These are phyloP conservation scores for Yamadazyma buinensis DNA, from an alignment of 1,139 yeast genomes.

Conservation along the genomic window DNA sequence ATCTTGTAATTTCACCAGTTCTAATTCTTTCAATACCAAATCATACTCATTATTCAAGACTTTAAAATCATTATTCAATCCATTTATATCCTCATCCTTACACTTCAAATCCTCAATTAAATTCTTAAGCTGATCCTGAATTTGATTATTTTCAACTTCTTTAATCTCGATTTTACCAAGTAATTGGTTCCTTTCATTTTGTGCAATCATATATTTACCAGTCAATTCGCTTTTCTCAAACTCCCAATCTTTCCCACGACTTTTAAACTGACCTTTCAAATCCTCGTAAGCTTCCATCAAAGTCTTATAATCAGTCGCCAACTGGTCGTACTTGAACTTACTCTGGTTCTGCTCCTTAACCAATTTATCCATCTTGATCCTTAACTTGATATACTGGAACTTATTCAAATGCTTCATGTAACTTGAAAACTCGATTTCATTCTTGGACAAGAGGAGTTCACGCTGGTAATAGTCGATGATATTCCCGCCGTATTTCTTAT, in stretches of 20 bases:
- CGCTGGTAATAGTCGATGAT: constrained; percentile 48
- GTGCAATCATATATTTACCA: constrained; percentile 1
- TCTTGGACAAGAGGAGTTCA: constrained; percentile 53
- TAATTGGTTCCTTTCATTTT: constrained; percentile 2
- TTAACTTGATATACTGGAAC: constrained; percentile 39
- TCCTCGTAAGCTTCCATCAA: constrained; percentile 19
- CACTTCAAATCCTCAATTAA: constrained; percentile 13
- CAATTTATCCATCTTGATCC: constrained; percentile 23
- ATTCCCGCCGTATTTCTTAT: constrained; percentile 16
- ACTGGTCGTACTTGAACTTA: constrained; percentile 10
- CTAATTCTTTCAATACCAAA: constrained; percentile 5
- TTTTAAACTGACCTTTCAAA: constrained; percentile 14
- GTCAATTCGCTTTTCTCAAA: constrained; percentile 14
- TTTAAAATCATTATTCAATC: constrained; percentile 14
- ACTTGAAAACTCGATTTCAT: constrained; percentile 61
- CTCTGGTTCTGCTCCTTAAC: constrained; percentile 10
- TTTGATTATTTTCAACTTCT: neutral
- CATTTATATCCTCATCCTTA: constrained; percentile 24
- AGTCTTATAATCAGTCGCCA: constrained; percentile 5
- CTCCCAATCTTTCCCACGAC: neutral
- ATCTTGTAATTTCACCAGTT: neutral
- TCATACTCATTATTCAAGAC: constrained; percentile 11
- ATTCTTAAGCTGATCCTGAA: neutral
- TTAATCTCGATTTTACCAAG: neutral
- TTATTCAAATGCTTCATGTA: constrained; percentile 53